Conservation (phyloP, 192 early-diverging fungal genomes). For the Backusella luteola region DNA sequence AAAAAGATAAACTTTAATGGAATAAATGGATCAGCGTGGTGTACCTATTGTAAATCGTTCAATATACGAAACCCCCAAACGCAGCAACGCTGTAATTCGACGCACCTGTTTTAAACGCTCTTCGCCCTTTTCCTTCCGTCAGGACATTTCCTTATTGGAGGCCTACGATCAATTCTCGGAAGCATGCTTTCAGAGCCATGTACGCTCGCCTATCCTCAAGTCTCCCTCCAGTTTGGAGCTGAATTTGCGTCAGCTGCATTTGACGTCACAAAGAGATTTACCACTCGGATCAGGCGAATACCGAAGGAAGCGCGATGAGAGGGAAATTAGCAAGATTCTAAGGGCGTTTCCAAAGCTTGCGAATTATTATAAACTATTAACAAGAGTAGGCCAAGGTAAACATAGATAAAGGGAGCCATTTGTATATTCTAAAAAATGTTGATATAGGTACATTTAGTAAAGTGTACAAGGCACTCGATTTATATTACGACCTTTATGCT, state of each 20-base stretch:
- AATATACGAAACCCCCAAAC: background rate
- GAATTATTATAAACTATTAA: constrained; percentile 65
- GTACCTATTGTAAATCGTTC: constrained; percentile 10
- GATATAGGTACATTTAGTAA: constrained; percentile 82
- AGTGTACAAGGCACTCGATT: constrained; percentile 89
- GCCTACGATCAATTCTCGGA: constrained; percentile 5
- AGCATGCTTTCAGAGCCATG: constrained; percentile 8
- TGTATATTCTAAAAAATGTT: background rate
- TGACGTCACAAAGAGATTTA: background rate
- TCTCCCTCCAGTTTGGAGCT: background rate
- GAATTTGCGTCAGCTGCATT: background rate
- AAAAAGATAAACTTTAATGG: background rate
- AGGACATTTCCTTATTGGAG: constrained; percentile 14
- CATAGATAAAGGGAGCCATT: background rate
- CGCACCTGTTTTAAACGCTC: background rate
- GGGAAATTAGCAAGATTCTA: constrained; percentile 6
- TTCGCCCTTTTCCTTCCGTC: background rate
- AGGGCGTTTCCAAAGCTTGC: constrained; percentile 49
- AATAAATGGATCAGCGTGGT: constrained; percentile 3
- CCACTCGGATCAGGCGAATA: background rate
- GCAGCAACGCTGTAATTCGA: background rate
- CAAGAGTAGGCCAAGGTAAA: constrained; percentile 78
- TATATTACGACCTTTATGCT: constrained; percentile 60
- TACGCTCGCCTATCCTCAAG: background rate
- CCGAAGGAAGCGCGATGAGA: background rate